These are phyloP conservation scores for Psilocybe sp. DNA, from an alignment of 768 basidiomycete species.

Conservation along the genomic window DNA sequence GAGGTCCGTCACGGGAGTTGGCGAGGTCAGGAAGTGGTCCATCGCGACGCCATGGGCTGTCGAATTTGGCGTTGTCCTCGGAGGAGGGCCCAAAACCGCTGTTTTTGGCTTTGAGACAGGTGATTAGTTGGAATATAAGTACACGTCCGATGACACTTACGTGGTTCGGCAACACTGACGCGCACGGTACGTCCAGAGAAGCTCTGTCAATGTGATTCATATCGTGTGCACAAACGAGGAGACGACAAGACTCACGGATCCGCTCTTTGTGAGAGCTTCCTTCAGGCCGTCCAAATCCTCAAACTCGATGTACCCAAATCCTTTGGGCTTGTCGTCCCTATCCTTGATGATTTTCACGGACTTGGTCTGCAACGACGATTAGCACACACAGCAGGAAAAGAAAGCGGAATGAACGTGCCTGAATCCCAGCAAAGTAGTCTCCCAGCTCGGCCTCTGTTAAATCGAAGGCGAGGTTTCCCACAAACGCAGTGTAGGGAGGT, in stretches of 20 bases:
- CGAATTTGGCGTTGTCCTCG: slow-evolving; percentile 80
- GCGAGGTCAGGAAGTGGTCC: slow-evolving; percentile 75
- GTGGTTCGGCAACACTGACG: slow-evolving; percentile 94
- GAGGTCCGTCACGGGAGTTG: slow-evolving; percentile 61
- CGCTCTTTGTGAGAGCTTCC: slow-evolving; percentile 72
- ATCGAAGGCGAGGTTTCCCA: slow-evolving; percentile 95
- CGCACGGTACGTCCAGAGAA: slow-evolving; percentile 81
- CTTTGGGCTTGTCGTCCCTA: slow-evolving; percentile 92
- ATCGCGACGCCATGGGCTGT: slow-evolving; percentile 82
- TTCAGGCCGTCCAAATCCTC: slow-evolving; percentile 83
- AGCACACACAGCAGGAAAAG: background rate
- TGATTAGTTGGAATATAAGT: slow-evolving; percentile 5
- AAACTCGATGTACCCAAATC: slow-evolving; percentile 98
- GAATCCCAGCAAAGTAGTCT: slow-evolving; percentile 68
- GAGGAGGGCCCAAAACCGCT: slow-evolving; percentile 50
- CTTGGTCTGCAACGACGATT: slow-evolving; percentile 50
- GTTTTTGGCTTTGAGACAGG: slow-evolving; percentile 64
- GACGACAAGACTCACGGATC: slow-evolving; percentile 48
- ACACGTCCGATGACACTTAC: slow-evolving; percentile 49
- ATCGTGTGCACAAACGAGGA: background rate
- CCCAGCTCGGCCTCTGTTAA: slow-evolving; percentile 80
- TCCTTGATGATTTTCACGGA: slow-evolving; percentile 92
- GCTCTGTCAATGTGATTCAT: slow-evolving; percentile 34
- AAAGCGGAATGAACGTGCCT: slow-evolving; percentile 38
- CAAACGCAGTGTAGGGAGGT: slow-evolving; percentile 94